Conservation (phyloP, 805 yeast species). For the Candida cerambycidarum region DNA sequence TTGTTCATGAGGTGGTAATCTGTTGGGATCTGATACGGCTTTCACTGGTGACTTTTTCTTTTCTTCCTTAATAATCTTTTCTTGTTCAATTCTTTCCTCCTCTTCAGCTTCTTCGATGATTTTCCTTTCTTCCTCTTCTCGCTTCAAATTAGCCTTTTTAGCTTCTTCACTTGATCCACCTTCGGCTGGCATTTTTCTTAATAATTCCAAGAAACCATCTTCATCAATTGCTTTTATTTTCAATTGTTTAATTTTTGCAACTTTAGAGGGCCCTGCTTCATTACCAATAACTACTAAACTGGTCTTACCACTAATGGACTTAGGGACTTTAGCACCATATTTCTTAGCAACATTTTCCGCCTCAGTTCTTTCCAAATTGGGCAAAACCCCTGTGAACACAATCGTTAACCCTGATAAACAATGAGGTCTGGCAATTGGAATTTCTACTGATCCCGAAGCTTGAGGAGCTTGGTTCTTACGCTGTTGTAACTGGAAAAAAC, state of each 20-base stretch:
- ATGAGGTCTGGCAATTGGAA: conserved; percentile 83
- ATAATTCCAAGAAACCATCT: conserved; percentile 75
- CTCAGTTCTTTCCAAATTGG: conserved; percentile 71
- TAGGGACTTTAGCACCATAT: conserved; percentile 90
- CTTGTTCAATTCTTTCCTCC: conserved; percentile 43
- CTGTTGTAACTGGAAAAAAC: conserved; percentile 48
- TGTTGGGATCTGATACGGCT: conserved; percentile 7
- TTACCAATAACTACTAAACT: conserved; percentile 87
- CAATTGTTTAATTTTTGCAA: conserved; percentile 71
- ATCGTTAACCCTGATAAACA: conserved; percentile 87
- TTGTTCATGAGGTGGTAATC: conserved; percentile 20
- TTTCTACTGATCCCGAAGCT: conserved; percentile 40
- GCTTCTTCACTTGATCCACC: conserved; percentile 90
- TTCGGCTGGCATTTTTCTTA: conserved; percentile 80
- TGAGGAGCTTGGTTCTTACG: conserved; percentile 23
- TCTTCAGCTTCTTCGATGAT: conserved; percentile 54
- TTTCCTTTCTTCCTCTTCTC: conserved; percentile 62
- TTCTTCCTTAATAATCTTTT: conserved; percentile 26
- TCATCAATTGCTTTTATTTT: conserved; percentile 82
- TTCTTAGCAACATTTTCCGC: conserved; percentile 75
- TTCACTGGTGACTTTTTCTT: conserved; percentile 2
- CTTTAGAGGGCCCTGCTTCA: conserved; percentile 96
- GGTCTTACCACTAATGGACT: conserved; percentile 82
- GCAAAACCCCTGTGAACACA: conserved; percentile 90
- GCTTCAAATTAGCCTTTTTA: conserved; percentile 64